Evolutionary conservation across 2,329 filamentous ascomycete genomes (phyloP).

Genomic region (Sporothrix luriei): DNA sequence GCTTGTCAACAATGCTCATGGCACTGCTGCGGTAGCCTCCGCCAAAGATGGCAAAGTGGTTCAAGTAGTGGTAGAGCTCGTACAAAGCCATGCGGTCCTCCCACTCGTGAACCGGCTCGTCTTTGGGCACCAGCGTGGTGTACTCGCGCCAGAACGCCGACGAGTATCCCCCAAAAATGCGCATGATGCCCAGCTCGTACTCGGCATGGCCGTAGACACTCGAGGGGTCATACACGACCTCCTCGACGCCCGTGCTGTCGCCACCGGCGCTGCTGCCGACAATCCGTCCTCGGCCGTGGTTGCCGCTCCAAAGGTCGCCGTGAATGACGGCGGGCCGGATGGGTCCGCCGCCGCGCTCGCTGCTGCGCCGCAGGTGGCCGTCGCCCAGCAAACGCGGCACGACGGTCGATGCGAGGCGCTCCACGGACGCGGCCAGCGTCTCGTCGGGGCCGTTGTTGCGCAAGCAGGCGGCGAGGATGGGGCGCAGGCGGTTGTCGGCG

Average conservation of each 20-base stretch:
- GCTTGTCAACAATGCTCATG: constrained; percentile 73
- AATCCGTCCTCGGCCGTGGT: constrained; percentile 69
- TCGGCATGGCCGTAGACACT: constrained; percentile 84
- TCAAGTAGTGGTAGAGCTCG: constrained; percentile 88
- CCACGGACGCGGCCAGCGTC: constrained; percentile 65
- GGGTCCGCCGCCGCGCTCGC: constrained; percentile 45
- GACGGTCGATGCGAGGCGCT: constrained; percentile 63
- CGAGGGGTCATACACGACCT: constrained; percentile 81
- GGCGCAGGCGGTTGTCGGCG: constrained; percentile 70
- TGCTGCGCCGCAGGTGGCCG: constrained; percentile 52
- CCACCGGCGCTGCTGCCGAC: constrained; percentile 47
- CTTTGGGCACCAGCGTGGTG: constrained; percentile 71
- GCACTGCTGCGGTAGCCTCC: constrained; percentile 76
- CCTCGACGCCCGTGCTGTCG: constrained; percentile 54
- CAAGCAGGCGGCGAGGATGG: constrained; percentile 62
- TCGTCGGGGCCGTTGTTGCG: constrained; percentile 66
- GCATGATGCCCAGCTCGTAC: constrained; percentile 92
- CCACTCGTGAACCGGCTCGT: constrained; percentile 79
- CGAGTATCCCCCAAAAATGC: constrained; percentile 91
- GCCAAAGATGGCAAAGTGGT: constrained; percentile 84
- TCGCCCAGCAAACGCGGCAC: constrained; percentile 77
- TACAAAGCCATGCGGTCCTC: constrained; percentile 81
- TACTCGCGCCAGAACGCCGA: constrained; percentile 75
- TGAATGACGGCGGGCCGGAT: constrained; percentile 81
- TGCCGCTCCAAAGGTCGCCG: constrained; percentile 93